Conservation (phyloP, 495 filamentous ascomycete species). For the Penicillium soppii region DNA sequence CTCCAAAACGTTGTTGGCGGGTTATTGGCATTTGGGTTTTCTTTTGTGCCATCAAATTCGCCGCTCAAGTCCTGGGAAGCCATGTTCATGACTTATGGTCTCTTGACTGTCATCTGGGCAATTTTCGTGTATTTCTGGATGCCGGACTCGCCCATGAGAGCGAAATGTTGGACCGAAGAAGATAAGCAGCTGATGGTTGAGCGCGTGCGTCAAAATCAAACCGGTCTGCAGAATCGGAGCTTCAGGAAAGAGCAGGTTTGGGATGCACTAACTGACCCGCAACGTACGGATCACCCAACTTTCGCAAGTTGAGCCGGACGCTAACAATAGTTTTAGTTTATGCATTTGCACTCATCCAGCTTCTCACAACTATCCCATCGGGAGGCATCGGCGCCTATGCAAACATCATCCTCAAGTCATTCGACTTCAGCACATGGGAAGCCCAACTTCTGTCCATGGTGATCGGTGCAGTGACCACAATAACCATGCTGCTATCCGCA, state of each 20-base stretch:
- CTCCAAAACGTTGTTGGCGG: constrained; percentile 54
- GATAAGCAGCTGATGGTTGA: constrained; percentile 47
- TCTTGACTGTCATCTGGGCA: constrained; percentile 48
- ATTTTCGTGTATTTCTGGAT: constrained; percentile 40
- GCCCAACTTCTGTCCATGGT: constrained; percentile 59
- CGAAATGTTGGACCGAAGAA: constrained; percentile 42
- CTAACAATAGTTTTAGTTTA: constrained; percentile 35
- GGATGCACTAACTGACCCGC: constrained; percentile 27
- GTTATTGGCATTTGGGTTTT: constrained; percentile 56
- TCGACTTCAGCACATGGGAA: constrained; percentile 40
- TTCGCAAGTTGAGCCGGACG: constrained; percentile 11
- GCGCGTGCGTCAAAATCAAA: constrained; percentile 46
- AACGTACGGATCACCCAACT: constrained; percentile 1
- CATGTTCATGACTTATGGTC: constrained; percentile 56
- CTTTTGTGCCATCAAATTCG: constrained; percentile 37
- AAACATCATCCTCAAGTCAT: constrained; percentile 54
- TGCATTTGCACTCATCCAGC: constrained; percentile 42
- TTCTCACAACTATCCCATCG: constrained; percentile 63
- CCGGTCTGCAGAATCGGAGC: constrained; percentile 49
- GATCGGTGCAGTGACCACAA: constrained; percentile 64
- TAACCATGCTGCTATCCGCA: constrained; percentile 57
- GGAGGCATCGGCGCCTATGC: constrained; percentile 64
- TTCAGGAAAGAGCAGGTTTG: constrained; percentile 46
- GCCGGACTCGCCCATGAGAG: constrained; percentile 48
- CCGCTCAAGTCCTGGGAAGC: constrained; percentile 53